Base-by-base conservation (phyloP, 2,329 filamentous ascomycete genomes). In the Verticillium zaregamsianum region DNA sequence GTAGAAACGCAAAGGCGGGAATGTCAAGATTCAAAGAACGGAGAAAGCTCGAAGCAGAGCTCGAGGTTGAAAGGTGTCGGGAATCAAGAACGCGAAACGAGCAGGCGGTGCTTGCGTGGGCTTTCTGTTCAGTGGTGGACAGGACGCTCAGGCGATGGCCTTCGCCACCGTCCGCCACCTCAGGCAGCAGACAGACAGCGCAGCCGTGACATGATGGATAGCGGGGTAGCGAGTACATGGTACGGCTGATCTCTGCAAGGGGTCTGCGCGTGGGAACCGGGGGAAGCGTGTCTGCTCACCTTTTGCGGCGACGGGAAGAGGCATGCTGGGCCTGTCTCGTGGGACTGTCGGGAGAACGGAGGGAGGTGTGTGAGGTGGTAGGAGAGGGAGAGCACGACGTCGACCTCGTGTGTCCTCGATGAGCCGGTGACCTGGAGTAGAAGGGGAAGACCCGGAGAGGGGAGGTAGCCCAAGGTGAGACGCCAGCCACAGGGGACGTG, bases 251-350 rank as follows among this genome's bases (percentile, higher is more conserved):
- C 25, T 35, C 33, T 28, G 40, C 25, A 49, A 59, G 39, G 23
- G 45, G 39, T 32, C 37, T 58, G 56, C 33, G 35, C n/a, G 5
- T 17, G 17, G 45, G n/a, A 32, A 15, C 37, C 32, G n/a, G 23
- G 17, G n/a, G 54, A 20, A 40, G 40, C 33, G 25, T 40, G 20
- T 35, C 56, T 40, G 35, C 63, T 55, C 33, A 65, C 64, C 64
- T 62, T 65, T 65, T 23, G 45, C 62, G 45, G 60, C 64, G 28
- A 65, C 54, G 5, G 64, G 64, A 54, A 66, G 35, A 23, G 62
- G 63, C 62, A 66, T 66, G n/a, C 39, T 57, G 37, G 59, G 59
- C 45, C 45, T 52, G 20, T 52, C 45, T 52, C 45, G 45, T 23
- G 33, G 4, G 14, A 28, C 28, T 28, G 28, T 28, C 28, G 28